Evolutionary conservation across 2,329 filamentous ascomycete species (phyloP).

Genomic region (Diaporthe citrichinensis): DNA sequence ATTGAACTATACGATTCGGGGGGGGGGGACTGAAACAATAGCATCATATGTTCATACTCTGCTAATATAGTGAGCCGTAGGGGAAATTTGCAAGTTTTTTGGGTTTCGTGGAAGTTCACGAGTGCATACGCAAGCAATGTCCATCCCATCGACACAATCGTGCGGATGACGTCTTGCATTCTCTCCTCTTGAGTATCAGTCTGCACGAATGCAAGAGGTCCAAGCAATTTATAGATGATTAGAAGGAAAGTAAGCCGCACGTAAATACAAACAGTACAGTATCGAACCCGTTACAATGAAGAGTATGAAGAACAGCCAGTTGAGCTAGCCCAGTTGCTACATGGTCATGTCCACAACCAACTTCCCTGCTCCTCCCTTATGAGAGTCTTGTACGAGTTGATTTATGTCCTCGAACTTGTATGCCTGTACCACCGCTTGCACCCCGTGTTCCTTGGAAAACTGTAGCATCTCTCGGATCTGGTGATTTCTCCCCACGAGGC

Average conservation of each 20-base stretch:
- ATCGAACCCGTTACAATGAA: background rate
- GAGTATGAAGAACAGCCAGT: background rate
- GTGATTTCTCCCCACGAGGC: conserved; percentile 7
- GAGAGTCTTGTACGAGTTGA: background rate
- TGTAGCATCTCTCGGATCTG: conserved; percentile 14
- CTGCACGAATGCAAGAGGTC: background rate
- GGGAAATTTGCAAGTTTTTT: no score
- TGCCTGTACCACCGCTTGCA: background rate
- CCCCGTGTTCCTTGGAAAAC: background rate
- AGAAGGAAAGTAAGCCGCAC: background rate
- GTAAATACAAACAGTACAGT: background rate
- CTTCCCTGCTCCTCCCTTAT: conserved; percentile 9
- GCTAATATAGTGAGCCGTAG: background rate
- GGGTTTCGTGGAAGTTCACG: background rate
- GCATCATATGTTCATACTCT: background rate
- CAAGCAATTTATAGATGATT: background rate
- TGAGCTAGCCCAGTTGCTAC: background rate
- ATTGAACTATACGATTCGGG: no score
- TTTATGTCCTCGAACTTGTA: background rate
- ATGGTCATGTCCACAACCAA: conserved; percentile 2
- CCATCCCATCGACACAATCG: background rate
- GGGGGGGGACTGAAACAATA: background rate
- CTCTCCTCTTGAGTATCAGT: background rate
- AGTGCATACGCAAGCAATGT: background rate
- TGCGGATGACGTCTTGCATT: background rate